Evolutionary conservation across 2,329 filamentous ascomycete genomes (phyloP), one percentile per base, ranked within the genome.

Genomic region (Gnomoniopsis smithogilvyi): DNA sequence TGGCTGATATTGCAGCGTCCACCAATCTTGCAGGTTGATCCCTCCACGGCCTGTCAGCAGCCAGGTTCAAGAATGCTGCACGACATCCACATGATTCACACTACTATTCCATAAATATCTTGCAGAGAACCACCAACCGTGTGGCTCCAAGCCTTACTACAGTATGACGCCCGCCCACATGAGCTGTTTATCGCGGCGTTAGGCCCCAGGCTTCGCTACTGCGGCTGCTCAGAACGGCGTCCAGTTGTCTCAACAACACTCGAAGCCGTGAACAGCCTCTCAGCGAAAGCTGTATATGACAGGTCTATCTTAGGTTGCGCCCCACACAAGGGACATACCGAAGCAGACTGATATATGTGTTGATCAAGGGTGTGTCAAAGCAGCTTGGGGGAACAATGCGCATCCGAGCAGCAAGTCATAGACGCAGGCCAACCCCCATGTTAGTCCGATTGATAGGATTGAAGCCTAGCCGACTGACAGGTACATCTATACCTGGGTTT

Each of bases 401-500:
- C 36, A 14, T 14, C 12, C 6, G 12, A 14, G 36, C 36, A n/a
- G 17, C 36, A 41, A 41, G 36, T 41, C 47, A 15, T 22, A 49
- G 19, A 49, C 21, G 17, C 14, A 17, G 15, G 10, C 47, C 10
- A 6, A 26, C 10, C 12, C 14, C 3, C n/a, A 6, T 15, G 26
- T 11, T 12, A 49, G 47, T 24, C 8, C 15, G 17, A 30, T 11
- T 21, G 26, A 36, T 54, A 43, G 43, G 41, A 17, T 6, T 7
- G 21, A 15, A 24, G n/a, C 7, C 17, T n/a, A 26, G 34, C 43
- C 49, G 24, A 36, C 45, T 26, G 50, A 24, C n/a, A 56, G 17
- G 49, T 38, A 51, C 34, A 46, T 45, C 36, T 46, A 26, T 57
- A 49, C 54, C 38, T 43, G 45, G 10, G n/a, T 51, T 17, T 58